Conservation (phyloP, 2,329 filamentous ascomycete species). For the Colletotrichum eleusines region DNA sequence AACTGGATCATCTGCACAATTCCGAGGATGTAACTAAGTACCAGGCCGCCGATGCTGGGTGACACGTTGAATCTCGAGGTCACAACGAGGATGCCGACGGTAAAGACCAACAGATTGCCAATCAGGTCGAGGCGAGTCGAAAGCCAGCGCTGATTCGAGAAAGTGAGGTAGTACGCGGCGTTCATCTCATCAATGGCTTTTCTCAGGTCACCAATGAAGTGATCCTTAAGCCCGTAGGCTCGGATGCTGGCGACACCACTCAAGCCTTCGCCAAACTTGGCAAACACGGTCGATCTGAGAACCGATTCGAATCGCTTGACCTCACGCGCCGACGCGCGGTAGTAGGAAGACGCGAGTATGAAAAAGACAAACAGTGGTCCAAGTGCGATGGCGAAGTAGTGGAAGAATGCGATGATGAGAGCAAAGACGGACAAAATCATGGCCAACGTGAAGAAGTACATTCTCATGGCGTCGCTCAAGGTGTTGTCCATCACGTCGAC, state of each 20-base stretch:
- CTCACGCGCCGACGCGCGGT: constrained; percentile 90
- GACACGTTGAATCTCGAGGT: constrained; percentile 88
- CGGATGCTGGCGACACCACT: constrained; percentile 87
- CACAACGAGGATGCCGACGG: constrained; percentile 89
- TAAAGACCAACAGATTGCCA: constrained; percentile 86
- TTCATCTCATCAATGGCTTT: constrained; percentile 90
- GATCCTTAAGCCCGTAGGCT: constrained; percentile 84
- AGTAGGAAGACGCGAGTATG: constrained; percentile 86
- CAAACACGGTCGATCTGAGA: constrained; percentile 87
- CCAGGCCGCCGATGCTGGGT: constrained; percentile 87
- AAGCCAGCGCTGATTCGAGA: constrained; percentile 95
- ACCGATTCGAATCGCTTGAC: constrained; percentile 95
- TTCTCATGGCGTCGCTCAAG: constrained; percentile 87
- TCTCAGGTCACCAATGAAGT: constrained; percentile 78
- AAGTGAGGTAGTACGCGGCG: constrained; percentile 93
- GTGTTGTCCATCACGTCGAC: constrained; percentile 98
- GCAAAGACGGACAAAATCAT: constrained; percentile 88
- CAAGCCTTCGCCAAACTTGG: constrained; percentile 90
- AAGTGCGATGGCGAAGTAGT: constrained; percentile 80
- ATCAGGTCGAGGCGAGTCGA: constrained; percentile 87
- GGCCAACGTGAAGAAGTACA: constrained; percentile 88
- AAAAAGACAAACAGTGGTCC: constrained; percentile 80
- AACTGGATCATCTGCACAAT: constrained; percentile 98
- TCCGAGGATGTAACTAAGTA: constrained; percentile 91
- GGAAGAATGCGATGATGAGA: constrained; percentile 94